Conservation (phyloP, 352 stramenopile species). For the Pilasporangium apinafurcum region DNA sequence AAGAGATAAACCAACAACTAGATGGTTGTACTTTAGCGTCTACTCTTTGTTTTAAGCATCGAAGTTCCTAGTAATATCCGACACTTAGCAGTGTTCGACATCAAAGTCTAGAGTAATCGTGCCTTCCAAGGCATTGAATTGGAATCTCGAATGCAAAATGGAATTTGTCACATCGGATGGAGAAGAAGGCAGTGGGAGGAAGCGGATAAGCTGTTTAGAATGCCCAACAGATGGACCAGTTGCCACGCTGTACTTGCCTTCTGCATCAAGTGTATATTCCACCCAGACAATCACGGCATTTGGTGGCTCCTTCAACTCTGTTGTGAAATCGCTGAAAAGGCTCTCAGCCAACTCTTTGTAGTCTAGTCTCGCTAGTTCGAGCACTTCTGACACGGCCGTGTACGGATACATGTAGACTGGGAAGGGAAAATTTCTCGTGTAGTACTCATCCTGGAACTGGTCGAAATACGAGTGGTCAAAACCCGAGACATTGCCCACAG, state of each 20-base stretch:
- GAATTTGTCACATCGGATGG: background rate
- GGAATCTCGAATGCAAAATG: constrained; percentile 22
- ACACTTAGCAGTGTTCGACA: constrained; percentile 7
- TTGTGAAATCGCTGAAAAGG: constrained; percentile 8
- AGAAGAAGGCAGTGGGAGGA: too few relatives aligned
- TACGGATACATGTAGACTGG: constrained; percentile 80
- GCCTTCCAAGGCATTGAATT: constrained; percentile 54
- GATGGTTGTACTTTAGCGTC: too few relatives aligned
- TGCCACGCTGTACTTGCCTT: constrained; percentile 31
- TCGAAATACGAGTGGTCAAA: constrained; percentile 75
- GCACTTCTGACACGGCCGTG: constrained; percentile 18
- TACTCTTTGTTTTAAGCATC: too few relatives aligned
- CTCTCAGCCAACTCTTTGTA: constrained; percentile 39
- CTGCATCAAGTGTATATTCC: constrained; percentile 49
- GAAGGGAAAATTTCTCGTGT: constrained; percentile 73
- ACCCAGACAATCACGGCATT: constrained; percentile 76
- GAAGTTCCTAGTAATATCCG: too few relatives aligned
- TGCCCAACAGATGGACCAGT: constrained; percentile 50
- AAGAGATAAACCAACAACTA: constrained; percentile 19
- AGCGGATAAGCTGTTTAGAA: constrained; percentile 76
- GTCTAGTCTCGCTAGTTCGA: constrained; percentile 43
- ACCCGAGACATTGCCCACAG: constrained; percentile 56
- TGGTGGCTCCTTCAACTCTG: constrained; percentile 9
- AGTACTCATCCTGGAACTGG: constrained; percentile 63
- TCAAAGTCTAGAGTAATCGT: constrained; percentile 48